Base-by-base conservation (phyloP, 257 asterid species). In the Phtheirospermum japonicum region DNA sequence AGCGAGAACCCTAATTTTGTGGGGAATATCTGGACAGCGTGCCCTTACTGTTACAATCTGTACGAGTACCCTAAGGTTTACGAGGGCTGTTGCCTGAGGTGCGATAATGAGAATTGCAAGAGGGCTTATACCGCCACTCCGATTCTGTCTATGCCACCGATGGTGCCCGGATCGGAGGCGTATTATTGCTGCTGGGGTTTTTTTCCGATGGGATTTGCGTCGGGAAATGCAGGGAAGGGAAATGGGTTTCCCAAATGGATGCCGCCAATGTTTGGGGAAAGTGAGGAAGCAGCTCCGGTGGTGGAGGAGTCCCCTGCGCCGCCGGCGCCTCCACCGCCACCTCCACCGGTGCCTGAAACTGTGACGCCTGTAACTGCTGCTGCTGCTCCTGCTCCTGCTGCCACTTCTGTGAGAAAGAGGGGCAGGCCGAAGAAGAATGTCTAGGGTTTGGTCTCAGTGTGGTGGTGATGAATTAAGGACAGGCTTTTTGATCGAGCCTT, bases 131-230 rank as follows among this genome's bases (percentile, higher is more conserved):
- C 94, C 8, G 96, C 82, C 4, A 70, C 82, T 32, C 89, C 77
- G 78, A 67, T 91, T 30, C 54, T 73, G 65, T 71, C 85, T 0
- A 64, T 82, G 88, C 98, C 98, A 42, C 96, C 95, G 3, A 88
- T n/a, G n/a, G n/a, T n/a, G n/a, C n/a, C n/a, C n/a, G n/a, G n/a
- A n/a, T n/a, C n/a, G n/a, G n/a, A n/a, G 67, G 94, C 89, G 3
- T 91, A 91, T 60, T 86, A 86, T 63, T 91, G 98, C 70, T 82
- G 96, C 63, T 91, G 92, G 94, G 98, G 94, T 0, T 80, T 91
- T 51, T 91, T 91, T 0, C 98, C 98, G 0, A 84, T 88, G 95
- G 88, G 95, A 17, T 86, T 91, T 65, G 65, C 60, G 70, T 17
- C 57, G 0, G 86, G 79, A 19, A 64, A 40, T 43, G 76, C 36